These are phyloP conservation scores for Lunasporangiospora selenospora DNA, from an alignment of 192 early-diverging fungal genomes.

Conservation along the genomic window DNA sequence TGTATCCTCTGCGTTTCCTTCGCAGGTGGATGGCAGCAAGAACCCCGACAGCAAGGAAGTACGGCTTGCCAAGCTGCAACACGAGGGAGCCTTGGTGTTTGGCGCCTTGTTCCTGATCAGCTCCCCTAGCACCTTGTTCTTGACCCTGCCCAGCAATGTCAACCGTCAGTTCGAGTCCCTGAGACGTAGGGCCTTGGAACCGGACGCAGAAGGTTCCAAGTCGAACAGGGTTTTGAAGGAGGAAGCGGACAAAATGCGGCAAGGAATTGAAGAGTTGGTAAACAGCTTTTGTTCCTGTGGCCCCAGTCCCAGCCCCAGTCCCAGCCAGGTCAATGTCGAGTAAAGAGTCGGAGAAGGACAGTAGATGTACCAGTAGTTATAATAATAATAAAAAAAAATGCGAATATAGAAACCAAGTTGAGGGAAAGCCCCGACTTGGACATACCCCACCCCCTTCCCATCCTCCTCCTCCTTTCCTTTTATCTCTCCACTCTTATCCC, in stretches of 20 bases:
- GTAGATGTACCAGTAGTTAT: too few relatives aligned
- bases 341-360: too few relatives aligned
- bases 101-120: conserved; percentile 69
- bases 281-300: conserved; percentile 68
- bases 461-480: too few relatives aligned
- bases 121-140: conserved; percentile 61
- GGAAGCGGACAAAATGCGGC: conserved; percentile 60
- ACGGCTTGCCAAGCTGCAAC: conserved; percentile 42
- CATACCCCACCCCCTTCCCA: too few relatives aligned
- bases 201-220: conserved; percentile 22
- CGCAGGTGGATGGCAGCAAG: background rate
- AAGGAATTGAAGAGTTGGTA: conserved; percentile 61
- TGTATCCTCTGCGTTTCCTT: conserved; percentile 47
- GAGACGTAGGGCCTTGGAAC: conserved; percentile 21
- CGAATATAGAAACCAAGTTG: too few relatives aligned
- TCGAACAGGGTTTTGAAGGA: conserved; percentile 53
- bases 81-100: conserved; percentile 51
- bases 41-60: conserved; percentile 12
- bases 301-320: too few relatives aligned
- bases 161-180: conserved; percentile 45
- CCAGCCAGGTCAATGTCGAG: too few relatives aligned
- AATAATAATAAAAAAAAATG: too few relatives aligned
- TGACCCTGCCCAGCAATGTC: conserved; percentile 55
- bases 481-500: too few relatives aligned
- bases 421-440: too few relatives aligned